These are phyloP conservation scores for Scheffersomyces spartinae DNA, from an alignment of 805 yeast species.

Conservation along the genomic window DNA sequence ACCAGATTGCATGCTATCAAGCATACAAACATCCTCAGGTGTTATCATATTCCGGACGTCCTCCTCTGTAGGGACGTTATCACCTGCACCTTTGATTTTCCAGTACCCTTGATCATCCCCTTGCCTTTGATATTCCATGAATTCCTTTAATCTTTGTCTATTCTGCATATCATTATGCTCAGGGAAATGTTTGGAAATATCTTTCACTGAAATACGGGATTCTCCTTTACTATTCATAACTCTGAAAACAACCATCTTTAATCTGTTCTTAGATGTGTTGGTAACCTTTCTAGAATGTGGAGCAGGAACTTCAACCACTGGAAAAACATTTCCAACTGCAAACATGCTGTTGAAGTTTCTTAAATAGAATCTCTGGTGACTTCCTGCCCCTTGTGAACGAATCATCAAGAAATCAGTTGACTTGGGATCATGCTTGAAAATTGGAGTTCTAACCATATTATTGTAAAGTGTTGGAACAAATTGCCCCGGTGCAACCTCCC, in stretches of 20 bases:
- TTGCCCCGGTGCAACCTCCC: constrained; percentile 89
- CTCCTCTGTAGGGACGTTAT: constrained; percentile 61
- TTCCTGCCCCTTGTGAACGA: constrained; percentile 72
- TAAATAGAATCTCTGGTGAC: constrained; percentile 55
- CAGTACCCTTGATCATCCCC: constrained; percentile 94
- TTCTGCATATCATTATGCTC: constrained; percentile 97
- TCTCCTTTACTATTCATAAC: constrained; percentile 66
- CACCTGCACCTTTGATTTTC: constrained; percentile 62
- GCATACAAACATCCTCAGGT: constrained; percentile 81
- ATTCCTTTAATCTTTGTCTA: constrained; percentile 88
- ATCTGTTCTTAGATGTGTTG: constrained; percentile 78
- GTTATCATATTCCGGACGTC: constrained; percentile 71
- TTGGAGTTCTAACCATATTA: constrained; percentile 85
- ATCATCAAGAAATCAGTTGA: constrained; percentile 75
- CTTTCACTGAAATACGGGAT: constrained; percentile 71
- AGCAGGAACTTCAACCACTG: constrained; percentile 92
- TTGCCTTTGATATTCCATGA: constrained; percentile 92
- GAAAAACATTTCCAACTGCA: constrained; percentile 85
- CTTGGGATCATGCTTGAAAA: constrained; percentile 73
- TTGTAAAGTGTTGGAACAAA: constrained; percentile 90
- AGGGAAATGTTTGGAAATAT: constrained; percentile 86
- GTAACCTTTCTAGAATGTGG: constrained; percentile 96
- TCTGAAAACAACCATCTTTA: constrained; percentile 88
- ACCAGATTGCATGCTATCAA: constrained; percentile 92
- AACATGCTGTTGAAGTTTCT: constrained; percentile 62